These are phyloP conservation scores for Apophysomyces variabilis DNA, from an alignment of 371 early-diverging fungal genomes.

Conservation along the genomic window DNA sequence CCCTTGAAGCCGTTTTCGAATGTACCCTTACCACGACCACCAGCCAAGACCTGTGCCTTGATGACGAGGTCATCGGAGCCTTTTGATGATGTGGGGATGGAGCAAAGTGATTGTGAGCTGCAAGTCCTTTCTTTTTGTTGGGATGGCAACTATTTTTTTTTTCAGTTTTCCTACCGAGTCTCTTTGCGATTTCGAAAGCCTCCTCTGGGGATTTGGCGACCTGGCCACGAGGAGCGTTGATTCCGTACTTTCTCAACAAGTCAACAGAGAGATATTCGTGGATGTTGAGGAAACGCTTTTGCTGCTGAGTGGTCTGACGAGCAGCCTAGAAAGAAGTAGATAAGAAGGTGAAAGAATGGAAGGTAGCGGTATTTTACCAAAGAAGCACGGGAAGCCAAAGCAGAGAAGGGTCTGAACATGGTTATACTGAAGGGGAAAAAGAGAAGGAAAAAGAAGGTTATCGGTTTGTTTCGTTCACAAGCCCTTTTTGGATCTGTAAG, in stretches of 20 bases:
- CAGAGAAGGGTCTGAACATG: conserved; percentile 64
- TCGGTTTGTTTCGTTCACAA: background rate
- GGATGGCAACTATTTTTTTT: too few relatives aligned
- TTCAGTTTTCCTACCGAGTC: conserved; percentile 64
- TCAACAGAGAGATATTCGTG: conserved; percentile 97
- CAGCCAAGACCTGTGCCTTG: conserved; percentile 99
- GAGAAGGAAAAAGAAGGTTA: conserved; percentile 18
- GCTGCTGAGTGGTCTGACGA: conserved; percentile 64
- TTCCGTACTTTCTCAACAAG: conserved; percentile 89
- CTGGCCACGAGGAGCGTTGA: conserved; percentile 88
- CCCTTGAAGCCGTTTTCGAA: conserved; percentile 96
- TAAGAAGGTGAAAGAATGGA: conserved; percentile 4
- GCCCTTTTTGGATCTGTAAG: too few relatives aligned
- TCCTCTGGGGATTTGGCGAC: conserved; percentile 91
- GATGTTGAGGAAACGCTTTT: conserved; percentile 92
- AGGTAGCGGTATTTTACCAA: conserved; percentile 43
- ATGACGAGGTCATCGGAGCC: conserved; percentile 90
- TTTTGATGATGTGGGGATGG: conserved; percentile 21
- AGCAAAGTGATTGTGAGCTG: too few relatives aligned
- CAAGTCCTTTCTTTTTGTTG: too few relatives aligned
- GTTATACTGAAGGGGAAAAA: conserved; percentile 10
- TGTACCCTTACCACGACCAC: conserved; percentile 98
- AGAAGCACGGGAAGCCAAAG: conserved; percentile 54
- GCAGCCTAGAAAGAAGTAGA: conserved; percentile 34
- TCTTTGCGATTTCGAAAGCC: conserved; percentile 86